Base-by-base conservation (phyloP, 176 grass and related monocot species). In the Musa acuminata region DNA sequence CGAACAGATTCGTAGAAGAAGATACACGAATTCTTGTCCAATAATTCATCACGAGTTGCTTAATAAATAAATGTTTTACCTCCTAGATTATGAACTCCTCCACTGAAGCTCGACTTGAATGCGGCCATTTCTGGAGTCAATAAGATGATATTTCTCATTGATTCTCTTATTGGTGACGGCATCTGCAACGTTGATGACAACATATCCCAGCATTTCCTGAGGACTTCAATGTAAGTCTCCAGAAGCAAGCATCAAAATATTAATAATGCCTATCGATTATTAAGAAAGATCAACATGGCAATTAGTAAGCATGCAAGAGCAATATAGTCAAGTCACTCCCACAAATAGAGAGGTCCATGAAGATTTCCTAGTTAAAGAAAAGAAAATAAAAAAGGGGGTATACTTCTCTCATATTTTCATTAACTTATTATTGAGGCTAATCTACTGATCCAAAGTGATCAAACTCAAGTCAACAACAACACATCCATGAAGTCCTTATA, bases 61-160 rank as follows among this genome's bases (percentile, higher is more conserved):
- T n/a, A n/a, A n/a, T 6, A 1, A 62, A 23, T 23, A 2, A 11
- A 25, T 65, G 6, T 65, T 65, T 9, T n/a, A 9, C 62, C 23
- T 51, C 14, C 12, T 50, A 70, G 11, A 67, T 75, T 11, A 48
- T 48, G 72, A 75, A 59, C 24, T 59, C 26, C 72, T 75, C 53
- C 72, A 75, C 54, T 75, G 72, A 25, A 75, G 7, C 54, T 75
- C 72, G 48, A 75, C 55, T 59, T 75, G 72, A 9, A 75, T n/a
- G 8, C 12, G 2, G 43, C 72, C 72, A 59, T 75, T 35, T 75
- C 60, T 75, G 26, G 72, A 75, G 54, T 75, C 72, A 48, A 75
- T 75, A 20, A 75, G 72, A 75, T 75, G 53, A 49, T 75, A 75
- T 43, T 49, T 75, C 55, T 75, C 72, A 58, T 59, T 75, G 53